Percentiles rank a stretch among this genome's conserved stretches.
Conservation (phyloP, 2,329 filamentous ascomycete genomes). For the Fusarium nisikadoi region DNA sequence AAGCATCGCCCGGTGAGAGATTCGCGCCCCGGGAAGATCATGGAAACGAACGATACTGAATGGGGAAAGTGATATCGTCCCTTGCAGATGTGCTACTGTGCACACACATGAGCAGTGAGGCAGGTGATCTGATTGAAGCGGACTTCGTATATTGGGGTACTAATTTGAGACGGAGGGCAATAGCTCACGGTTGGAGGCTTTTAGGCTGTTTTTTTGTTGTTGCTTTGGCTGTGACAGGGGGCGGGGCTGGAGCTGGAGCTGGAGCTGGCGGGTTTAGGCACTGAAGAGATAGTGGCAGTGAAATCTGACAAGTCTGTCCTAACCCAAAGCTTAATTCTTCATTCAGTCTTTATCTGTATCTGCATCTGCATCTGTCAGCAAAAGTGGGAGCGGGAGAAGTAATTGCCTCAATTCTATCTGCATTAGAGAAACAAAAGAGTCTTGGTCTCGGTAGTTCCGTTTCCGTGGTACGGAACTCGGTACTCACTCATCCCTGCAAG, state of each 20-base stretch:
- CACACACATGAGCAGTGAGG: background rate
- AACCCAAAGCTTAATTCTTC: background rate
- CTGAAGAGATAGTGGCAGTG: background rate
- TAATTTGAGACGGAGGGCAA: background rate
- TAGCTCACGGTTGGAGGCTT: background rate
- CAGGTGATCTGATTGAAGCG: background rate
- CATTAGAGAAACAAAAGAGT: background rate
- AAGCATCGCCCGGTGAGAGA: background rate
- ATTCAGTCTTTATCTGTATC: background rate
- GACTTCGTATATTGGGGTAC: background rate
- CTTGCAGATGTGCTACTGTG: background rate
- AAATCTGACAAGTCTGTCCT: background rate
- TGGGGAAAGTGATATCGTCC: background rate
- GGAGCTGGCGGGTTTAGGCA: background rate
- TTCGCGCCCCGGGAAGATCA: constrained; percentile 6
- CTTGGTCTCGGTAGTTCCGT: background rate
- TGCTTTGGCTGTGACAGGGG: background rate
- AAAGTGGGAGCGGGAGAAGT: background rate
- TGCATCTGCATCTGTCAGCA: background rate
- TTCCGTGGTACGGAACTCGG: background rate
- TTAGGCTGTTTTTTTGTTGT: background rate
- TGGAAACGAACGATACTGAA: background rate
- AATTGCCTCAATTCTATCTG: background rate
- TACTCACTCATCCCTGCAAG: background rate
- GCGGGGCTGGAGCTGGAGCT: background rate